Evolutionary conservation across 495 filamentous ascomycete genomes (phyloP).

Genomic region (Ramalina peruviana): DNA sequence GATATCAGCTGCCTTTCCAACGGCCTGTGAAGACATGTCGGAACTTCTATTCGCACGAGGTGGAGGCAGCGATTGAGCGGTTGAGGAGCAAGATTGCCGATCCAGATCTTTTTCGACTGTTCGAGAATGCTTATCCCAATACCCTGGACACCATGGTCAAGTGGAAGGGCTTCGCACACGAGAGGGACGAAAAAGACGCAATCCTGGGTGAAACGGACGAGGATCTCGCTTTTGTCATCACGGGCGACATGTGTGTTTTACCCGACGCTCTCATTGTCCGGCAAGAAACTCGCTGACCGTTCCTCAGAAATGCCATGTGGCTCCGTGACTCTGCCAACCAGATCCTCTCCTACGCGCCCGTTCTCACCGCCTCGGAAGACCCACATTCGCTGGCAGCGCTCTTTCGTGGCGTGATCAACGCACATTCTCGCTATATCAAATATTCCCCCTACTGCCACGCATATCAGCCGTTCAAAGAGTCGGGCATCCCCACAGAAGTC

Average conservation of each 20-base stretch:
- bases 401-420: constrained; percentile 50
- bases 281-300: not conserved
- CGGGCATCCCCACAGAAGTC: constrained; percentile 27
- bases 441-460: constrained; percentile 49
- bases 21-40: constrained; percentile 42
- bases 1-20: constrained; percentile 38
- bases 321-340: constrained; percentile 55
- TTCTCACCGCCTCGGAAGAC: constrained; percentile 37
- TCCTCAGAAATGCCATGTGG: constrained; percentile 47
- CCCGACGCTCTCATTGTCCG: not conserved
- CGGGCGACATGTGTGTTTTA: constrained; percentile 38
- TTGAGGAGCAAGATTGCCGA: constrained; percentile 38
- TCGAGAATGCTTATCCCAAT: constrained; percentile 51
- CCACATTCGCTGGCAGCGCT: constrained; percentile 41
- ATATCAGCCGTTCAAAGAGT: constrained; percentile 46
- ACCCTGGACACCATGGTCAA: constrained; percentile 54
- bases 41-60: constrained; percentile 40
- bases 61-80: constrained; percentile 39
- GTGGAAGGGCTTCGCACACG: constrained; percentile 44
- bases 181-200: constrained; percentile 21
- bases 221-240: constrained; percentile 50
- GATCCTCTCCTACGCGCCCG: constrained; percentile 45
- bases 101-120: constrained; percentile 51
- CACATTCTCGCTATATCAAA: constrained; percentile 47
- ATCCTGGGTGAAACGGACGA: constrained; percentile 30